Base-by-base conservation (phyloP, 2,329 filamentous ascomycete genomes). In the Ophiosphaerella narmari region DNA sequence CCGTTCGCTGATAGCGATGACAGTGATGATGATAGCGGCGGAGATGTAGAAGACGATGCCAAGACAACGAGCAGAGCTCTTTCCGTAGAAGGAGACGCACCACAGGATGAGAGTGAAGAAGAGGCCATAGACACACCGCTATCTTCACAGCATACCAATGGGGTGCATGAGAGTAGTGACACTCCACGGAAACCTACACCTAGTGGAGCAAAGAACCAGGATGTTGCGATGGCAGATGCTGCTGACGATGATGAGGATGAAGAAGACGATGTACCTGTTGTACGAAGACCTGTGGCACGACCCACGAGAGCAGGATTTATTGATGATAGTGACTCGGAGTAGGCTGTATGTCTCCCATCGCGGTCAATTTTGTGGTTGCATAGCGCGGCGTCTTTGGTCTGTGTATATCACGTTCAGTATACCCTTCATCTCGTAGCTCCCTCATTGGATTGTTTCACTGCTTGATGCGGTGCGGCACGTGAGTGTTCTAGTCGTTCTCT, bases 261-360 rank as follows among this genome's bases (percentile, higher is more conserved):
- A 9, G 75, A 78, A 5, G 59, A 65, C 1, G 73, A 74, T 35
- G 66, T 59, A 35, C 60, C 70, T 39, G 67, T 71, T 14, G 60
- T 67, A 12, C 63, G 67, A 7, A 73, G 73, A 44, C 63, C 67
- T 12, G 61, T 62, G 13, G 70, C 70, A 34, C 70, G 75, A 26
- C 72, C 62, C 40, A 67, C 66, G 36, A 65, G 76, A 43, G 76
- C 73, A 33, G 75, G 74, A 0, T 77, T 78, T 52, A 61, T 79
- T 34, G 62, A 78, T 60, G 75, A 76, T 39, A 77, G 77, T 48
- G 76, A 78, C 61, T 74, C 72, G 23, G 73, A 75, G 50, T 75
- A 23, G 29, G n/a, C 29, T 16, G 36, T 13, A 6, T 33, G 26
- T 46, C 7, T 43, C 14, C 14, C 11, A 37, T 44, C 43, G 43